These are phyloP conservation scores for Thalassiosira pacifica DNA, from an alignment of 352 stramenopile genomes.

Conservation along the genomic window DNA sequence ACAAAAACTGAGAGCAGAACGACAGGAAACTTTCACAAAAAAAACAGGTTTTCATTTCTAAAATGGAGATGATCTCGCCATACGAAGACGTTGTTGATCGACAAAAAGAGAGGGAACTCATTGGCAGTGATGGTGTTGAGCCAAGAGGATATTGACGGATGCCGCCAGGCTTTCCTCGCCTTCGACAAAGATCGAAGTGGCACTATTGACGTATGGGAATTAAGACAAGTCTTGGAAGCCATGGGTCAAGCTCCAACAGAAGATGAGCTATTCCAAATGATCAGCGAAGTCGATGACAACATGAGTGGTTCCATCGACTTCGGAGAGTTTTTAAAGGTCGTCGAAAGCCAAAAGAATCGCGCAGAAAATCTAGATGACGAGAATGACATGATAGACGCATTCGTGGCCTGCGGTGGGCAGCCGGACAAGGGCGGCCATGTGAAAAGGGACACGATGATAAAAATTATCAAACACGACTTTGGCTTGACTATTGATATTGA, in stretches of 20 bases:
- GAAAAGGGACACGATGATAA: conserved; percentile 87
- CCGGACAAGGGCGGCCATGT: conserved; percentile 93
- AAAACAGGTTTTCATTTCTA: too few relatives aligned
- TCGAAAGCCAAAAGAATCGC: conserved; percentile 96
- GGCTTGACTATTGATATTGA: conserved; percentile 96
- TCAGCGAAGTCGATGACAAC: conserved; percentile 92
- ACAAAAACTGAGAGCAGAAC: too few relatives aligned
- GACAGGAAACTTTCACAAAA: too few relatives aligned
- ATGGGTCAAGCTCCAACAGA: conserved; percentile 97
- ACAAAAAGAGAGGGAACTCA: too few relatives aligned
- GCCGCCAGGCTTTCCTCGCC: conserved; percentile 95
- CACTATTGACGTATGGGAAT: conserved; percentile 97
- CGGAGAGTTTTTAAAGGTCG: conserved; percentile 96
- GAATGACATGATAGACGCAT: conserved; percentile 97
- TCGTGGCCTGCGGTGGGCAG: conserved; percentile 94
- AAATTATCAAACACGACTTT: conserved; percentile 96
- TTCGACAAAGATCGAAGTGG: conserved; percentile 95
- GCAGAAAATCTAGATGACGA: conserved; percentile 94
- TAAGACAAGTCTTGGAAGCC: conserved; percentile 94
- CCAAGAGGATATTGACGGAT: conserved; percentile 79
- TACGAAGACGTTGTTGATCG: too few relatives aligned
- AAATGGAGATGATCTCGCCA: too few relatives aligned
- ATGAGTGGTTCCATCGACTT: conserved; percentile 98
- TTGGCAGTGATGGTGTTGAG: conserved; percentile 69
- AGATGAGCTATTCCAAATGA: conserved; percentile 95